phyloP scores from a whole-genome alignment of 208 protist genomes.

The Leishmania martiniquensis region DNA sequence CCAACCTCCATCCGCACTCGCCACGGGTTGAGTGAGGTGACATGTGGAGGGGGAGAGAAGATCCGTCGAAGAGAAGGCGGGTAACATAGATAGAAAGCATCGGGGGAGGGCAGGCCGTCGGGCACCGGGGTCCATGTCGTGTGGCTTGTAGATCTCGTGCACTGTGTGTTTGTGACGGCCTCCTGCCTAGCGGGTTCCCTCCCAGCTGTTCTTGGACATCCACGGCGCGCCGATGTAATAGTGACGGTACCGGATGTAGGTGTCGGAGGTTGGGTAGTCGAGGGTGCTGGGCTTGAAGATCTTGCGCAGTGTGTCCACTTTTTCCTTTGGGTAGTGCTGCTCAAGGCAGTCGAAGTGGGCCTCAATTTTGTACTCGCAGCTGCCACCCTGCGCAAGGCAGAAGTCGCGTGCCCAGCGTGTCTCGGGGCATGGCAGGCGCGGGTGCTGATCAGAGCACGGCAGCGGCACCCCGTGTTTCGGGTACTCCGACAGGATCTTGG shows the following conservation, averaged over 20 bases:
- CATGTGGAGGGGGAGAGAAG: neutral
- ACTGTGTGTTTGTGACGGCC: neutral
- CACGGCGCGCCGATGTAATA: slow-evolving; percentile 79
- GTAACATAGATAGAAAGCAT: neutral
- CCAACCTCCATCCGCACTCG: neutral
- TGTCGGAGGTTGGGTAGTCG: slow-evolving; percentile 87
- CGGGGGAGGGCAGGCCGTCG: neutral
- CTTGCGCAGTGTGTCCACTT: slow-evolving; percentile 81
- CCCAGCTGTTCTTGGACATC: slow-evolving; percentile 77
- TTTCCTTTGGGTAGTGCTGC: slow-evolving; percentile 86
- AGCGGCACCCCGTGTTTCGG: slow-evolving; percentile 78
- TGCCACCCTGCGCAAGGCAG: slow-evolving; percentile 81
- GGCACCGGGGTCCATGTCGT: neutral
- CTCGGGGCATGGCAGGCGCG: slow-evolving; percentile 73
- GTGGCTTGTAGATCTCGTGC: neutral
- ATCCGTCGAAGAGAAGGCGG: neutral
- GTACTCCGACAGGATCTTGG: slow-evolving; percentile 75
- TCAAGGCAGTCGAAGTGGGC: slow-evolving; percentile 90
- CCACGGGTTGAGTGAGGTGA: neutral
- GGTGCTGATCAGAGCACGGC: slow-evolving; percentile 84
- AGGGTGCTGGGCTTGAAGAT: slow-evolving; percentile 84
- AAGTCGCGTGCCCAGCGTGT: slow-evolving; percentile 89
- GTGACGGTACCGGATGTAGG: slow-evolving; percentile 85
- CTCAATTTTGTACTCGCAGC: slow-evolving; percentile 93
- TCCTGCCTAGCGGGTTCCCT: slow-evolving; percentile 64